phyloP scores from a whole-genome alignment of 441 rosid genomes.

The Corymbia citriodora region DNA sequence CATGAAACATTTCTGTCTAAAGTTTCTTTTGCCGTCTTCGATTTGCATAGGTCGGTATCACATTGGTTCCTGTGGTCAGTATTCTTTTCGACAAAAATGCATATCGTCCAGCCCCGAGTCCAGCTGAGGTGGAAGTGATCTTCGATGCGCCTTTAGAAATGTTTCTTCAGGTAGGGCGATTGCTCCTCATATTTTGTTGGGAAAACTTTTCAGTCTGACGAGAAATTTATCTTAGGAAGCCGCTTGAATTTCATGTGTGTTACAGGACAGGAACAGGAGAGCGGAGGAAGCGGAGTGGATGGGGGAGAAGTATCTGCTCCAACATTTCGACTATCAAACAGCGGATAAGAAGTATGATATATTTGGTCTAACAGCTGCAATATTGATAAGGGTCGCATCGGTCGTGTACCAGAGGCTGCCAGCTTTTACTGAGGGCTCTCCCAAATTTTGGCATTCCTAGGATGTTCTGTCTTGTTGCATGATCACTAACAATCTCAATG shows the following conservation, averaged over 20 bases:
- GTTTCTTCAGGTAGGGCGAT: constrained; percentile 60
- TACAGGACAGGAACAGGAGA: constrained; percentile 54
- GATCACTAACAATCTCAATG: neutral
- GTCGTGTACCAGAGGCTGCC: constrained; percentile 46
- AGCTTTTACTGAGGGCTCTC: constrained; percentile 47
- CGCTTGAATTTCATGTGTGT: neutral
- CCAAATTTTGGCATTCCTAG: constrained; percentile 38
- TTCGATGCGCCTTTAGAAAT: constrained; percentile 70
- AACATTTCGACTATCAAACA: constrained; percentile 47
- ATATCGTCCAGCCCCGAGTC: constrained; percentile 36
- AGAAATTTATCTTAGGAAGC: neutral
- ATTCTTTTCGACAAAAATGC: constrained; percentile 36
- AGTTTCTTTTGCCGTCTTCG: neutral
- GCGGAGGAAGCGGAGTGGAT: constrained; percentile 42
- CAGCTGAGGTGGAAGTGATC: constrained; percentile 61
- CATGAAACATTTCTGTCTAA: neutral
- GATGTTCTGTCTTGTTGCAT: neutral
- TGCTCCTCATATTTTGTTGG: neutral
- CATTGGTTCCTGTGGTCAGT: constrained; percentile 55
- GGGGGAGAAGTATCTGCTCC: constrained; percentile 49
- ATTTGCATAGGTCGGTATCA: constrained; percentile 29
- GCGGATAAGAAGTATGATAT: constrained; percentile 22
- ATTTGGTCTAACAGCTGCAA: constrained; percentile 73
- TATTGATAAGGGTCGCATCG: constrained; percentile 55
- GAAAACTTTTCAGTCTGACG: neutral